Percentiles rank a stretch among this genome's conserved stretches.
Conservation (phyloP, 805 yeast species). For the Kodamaea sagamina region DNA sequence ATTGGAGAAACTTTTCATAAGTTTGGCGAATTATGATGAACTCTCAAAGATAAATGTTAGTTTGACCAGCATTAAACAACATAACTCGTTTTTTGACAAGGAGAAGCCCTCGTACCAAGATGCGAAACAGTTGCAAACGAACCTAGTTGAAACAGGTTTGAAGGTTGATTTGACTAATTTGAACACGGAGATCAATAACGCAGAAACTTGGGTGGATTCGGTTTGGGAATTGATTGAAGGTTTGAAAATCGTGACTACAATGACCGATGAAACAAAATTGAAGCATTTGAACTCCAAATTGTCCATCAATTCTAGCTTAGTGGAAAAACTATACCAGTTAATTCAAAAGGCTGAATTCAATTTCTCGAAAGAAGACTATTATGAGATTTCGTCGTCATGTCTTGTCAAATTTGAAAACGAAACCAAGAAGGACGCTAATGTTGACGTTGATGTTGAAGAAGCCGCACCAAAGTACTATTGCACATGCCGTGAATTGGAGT, state of each 20-base stretch:
- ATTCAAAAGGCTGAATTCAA: constrained; percentile 25
- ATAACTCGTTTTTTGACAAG: constrained; percentile 12
- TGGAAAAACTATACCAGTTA: constrained; percentile 22
- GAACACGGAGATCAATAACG: constrained; percentile 15
- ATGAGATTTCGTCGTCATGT: constrained; percentile 29
- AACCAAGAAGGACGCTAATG: constrained; percentile 1
- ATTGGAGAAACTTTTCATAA: constrained; percentile 22
- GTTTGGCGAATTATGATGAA: constrained; percentile 28
- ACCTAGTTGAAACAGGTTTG: constrained; percentile 24
- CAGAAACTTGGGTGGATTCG: constrained; percentile 28
- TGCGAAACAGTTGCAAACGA: constrained; percentile 24
- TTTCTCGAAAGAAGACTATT: constrained; percentile 32
- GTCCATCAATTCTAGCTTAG: constrained; percentile 21
- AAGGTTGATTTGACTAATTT: constrained; percentile 20
- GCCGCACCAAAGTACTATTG: constrained; percentile 44
- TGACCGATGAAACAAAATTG: constrained; percentile 17
- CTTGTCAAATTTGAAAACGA: constrained; percentile 10
- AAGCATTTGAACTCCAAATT: constrained; percentile 21
- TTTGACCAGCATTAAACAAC: constrained; percentile 20
- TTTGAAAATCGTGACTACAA: constrained; percentile 21
- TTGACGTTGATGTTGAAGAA: constrained; percentile 12
- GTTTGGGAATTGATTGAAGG: constrained; percentile 19
- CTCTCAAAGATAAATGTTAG: constrained; percentile 30
- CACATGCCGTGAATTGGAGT: constrained; percentile 61
- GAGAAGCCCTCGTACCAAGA: constrained; percentile 23